Evolutionary conservation across 345 rosid genomes (phyloP), one percentile per base, ranked within the genome.

Genomic region (Euphorbia peplus): DNA sequence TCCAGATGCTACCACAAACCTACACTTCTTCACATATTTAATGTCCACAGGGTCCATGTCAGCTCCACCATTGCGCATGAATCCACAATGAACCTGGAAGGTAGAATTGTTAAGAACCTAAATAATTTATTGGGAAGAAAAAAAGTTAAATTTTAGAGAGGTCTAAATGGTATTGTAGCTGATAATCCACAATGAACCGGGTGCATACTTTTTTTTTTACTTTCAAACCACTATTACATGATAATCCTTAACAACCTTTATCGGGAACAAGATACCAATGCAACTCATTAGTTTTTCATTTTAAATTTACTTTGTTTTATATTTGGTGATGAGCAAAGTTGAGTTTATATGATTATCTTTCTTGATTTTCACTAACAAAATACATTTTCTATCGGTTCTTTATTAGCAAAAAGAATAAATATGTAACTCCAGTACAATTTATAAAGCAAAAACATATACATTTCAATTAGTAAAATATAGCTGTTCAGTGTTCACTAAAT

Each of bases 1-100:
- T 48, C 97, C 98, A 5, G 99, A 90, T 2, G 97, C 98, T 69
- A 95, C 96, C 70, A 90, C 97, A 75, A 86, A 92, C 73, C 75
- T 83, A 75, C 99, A 92, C 39, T 86, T 90, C 83, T 87, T 79
- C 16, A 85, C 96, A 79, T 83, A 84, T 53, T 84, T 69, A 44
- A 83, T 65, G 70, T 92, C 99, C 15, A 67, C 37, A 54, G 85
- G 75, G 67, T 85, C 83, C 93, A 92, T 95, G 21, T 95, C 93
- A 57, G 97, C 90, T 57, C 99, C 98, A 56, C 96, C 89, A 64
- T 84, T 79, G 57, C 62, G 85, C 79, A 92, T 82, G 78, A 95
- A 92, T 66, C 99, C 97, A 75, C 97, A 95, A 68, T 87, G 91
- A 61, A 92, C 88, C 98, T 95, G 78, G 73, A 69, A 68, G 58